Evolutionary conservation across 106 monocot species (phyloP).

Genomic region (Allium fistulosum): DNA sequence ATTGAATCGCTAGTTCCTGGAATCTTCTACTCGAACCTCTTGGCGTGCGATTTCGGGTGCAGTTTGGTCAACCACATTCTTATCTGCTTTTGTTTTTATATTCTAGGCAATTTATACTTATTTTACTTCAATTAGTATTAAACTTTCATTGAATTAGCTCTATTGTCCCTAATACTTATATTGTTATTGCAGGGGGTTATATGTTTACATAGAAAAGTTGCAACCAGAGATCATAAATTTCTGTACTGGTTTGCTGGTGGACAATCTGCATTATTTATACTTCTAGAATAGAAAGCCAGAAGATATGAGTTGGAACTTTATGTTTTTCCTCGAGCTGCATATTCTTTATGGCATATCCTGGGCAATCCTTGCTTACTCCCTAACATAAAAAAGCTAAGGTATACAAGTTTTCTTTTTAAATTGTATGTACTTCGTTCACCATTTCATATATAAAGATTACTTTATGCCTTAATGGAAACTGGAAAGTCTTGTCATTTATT

Average conservation of each 20-base stretch:
- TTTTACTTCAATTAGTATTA: too few relatives aligned
- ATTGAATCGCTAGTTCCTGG: conserved; percentile 55
- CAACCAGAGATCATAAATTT: conserved; percentile 81
- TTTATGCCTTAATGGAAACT: too few relatives aligned
- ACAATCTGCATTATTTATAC: conserved; percentile 70
- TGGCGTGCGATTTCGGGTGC: conserved; percentile 86
- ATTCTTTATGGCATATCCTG: conserved; percentile 93
- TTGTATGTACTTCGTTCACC: too few relatives aligned
- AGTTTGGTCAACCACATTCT: conserved; percentile 82
- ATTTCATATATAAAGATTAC: too few relatives aligned
- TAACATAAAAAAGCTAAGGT: conserved; percentile 88
- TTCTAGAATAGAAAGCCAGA: conserved; percentile 86
- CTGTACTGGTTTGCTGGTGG: conserved; percentile 87
- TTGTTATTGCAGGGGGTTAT: conserved; percentile 49
- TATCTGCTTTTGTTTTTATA: conserved; percentile 90
- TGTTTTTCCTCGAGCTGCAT: conserved; percentile 93
- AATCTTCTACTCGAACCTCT: conserved; percentile 59
- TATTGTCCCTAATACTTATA: too few relatives aligned
- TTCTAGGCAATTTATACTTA: conserved; percentile 58
- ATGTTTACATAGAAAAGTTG: conserved; percentile 85
- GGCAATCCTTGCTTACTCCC: conserved; percentile 76
- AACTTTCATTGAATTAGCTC: too few relatives aligned
- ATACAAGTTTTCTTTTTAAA: neutral
- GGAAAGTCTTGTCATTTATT: too few relatives aligned
- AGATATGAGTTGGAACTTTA: conserved; percentile 90